Percentiles rank a stretch among this genome's conserved stretches.
Evolutionary conservation across 805 yeast genomes (phyloP).

Genomic region (Kodamaea leandrae): DNA sequence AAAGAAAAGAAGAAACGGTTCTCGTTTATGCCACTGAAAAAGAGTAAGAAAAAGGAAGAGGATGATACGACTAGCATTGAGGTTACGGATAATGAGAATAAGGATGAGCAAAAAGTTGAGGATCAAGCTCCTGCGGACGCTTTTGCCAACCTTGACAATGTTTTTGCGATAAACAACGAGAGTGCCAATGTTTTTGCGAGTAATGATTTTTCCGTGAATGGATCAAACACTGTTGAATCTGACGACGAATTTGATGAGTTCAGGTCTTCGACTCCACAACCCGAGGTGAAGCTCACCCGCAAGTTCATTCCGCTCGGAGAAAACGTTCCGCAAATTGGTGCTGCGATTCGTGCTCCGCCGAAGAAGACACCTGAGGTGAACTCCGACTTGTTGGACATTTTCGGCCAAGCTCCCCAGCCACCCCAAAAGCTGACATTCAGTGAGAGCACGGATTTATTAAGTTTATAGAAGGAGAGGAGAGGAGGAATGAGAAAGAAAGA

Average conservation of each 20-base stretch:
- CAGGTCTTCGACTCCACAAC: slow-evolving; percentile 9
- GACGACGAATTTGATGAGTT: slow-evolving; percentile 27
- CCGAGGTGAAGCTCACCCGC: background rate
- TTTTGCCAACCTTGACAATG: background rate
- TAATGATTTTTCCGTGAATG: background rate
- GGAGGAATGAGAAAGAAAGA: background rate
- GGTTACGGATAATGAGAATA: slow-evolving; percentile 1
- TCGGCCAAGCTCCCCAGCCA: slow-evolving; percentile 5
- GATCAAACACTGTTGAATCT: slow-evolving; percentile 19
- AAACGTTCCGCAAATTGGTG: background rate
- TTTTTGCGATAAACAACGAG: background rate
- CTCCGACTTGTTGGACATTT: slow-evolving; percentile 12
- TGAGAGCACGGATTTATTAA: slow-evolving; percentile 4
- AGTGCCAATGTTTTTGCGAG: background rate
- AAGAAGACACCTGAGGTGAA: background rate
- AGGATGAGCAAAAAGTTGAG: slow-evolving; percentile 1
- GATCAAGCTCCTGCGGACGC: background rate
- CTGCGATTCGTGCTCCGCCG: background rate
- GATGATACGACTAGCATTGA: too few species aligned
- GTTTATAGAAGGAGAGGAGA: background rate
- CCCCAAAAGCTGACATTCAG: background rate
- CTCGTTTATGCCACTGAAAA: slow-evolving; percentile 20
- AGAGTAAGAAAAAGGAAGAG: slow-evolving; percentile 4
- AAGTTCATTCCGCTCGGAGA: slow-evolving; percentile 1
- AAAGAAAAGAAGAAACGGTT: slow-evolving; percentile 15